phyloP scores from a whole-genome alignment of 169 alveolate genomes.

The Condylostoma magnum region DNA sequence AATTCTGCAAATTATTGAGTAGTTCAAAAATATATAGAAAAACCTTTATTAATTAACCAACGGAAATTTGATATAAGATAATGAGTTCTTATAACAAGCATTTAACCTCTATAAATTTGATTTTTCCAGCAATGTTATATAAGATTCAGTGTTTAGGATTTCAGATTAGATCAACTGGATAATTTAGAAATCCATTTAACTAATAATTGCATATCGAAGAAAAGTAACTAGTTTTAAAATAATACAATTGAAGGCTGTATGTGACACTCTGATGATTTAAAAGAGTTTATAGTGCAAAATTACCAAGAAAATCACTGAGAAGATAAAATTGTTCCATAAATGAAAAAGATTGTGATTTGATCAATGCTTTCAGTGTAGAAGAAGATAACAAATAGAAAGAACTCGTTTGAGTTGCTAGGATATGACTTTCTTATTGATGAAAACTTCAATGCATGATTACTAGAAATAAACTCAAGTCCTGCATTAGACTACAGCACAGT shows the following conservation, averaged over 20 bases:
- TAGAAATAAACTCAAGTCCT: constrained; percentile 86
- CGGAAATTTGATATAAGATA: constrained; percentile 86
- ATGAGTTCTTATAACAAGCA: constrained; percentile 85
- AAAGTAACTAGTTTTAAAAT: constrained; percentile 36
- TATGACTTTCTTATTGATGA: constrained; percentile 84
- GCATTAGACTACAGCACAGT: constrained; percentile 75
- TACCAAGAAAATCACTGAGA: constrained; percentile 54
- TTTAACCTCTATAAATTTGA: constrained; percentile 77
- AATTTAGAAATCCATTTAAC: constrained; percentile 81
- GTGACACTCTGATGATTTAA: constrained; percentile 62
- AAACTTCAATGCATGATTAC: constrained; percentile 71
- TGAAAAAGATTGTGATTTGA: constrained; percentile 60
- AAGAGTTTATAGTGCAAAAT: constrained; percentile 43
- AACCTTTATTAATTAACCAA: constrained; percentile 71
- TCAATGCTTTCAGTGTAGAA: constrained; percentile 53
- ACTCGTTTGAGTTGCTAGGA: constrained; percentile 83
- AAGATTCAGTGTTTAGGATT: constrained; percentile 73
- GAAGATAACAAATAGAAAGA: constrained; percentile 62
- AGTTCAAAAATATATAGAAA: constrained; percentile 83
- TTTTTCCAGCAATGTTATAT: constrained; percentile 75
- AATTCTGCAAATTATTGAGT: constrained; percentile 46
- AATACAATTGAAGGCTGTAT: constrained; percentile 55
- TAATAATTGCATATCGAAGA: constrained; percentile 72
- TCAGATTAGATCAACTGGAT: constrained; percentile 42
- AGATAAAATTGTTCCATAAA: constrained; percentile 51